Base-by-base conservation (phyloP, 257 asterid genomes). In the Verbena officinalis region DNA sequence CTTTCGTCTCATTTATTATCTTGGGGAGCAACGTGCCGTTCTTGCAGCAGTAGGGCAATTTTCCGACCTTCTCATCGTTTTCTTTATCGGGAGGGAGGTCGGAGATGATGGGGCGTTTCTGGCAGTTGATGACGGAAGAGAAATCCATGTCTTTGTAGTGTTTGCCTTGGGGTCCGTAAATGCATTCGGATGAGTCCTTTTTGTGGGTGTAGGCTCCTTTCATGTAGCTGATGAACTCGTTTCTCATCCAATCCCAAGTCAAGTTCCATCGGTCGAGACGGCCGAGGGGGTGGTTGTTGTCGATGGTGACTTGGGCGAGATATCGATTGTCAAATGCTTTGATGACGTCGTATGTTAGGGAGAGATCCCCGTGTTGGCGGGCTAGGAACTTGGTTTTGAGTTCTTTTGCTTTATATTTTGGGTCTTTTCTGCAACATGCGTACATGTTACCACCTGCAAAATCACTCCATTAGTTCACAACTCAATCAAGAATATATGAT, bases 211-310 rank as follows among this genome's bases (percentile, higher is more conserved):
- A 81, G 5, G 93, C 93, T 31, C 89, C 93, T 30, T 24, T 76
- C 88, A 85, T 85, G 60, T 13, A 53, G 67, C 77, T n/a, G 10
- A 85, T 83, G 73, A 85, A 85, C 70, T 83, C 93, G 55, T 78
- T 78, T 27, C 85, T 72, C 93, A 82, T 83, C 93, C 89, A 85
- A 11, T 85, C 83, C 89, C 89, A 85, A 1, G 89, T 85, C 59
- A 85, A 68, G 68, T 85, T 85, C 93, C 93, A 85, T 7, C 77
- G 87, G 70, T 85, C 89, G 9, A 85, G 81, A 62, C 89, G 85
- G 27, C 93, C 89, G 1, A 85, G 77, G 0, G 89, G 86, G 55
- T 73, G 78, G 61, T 75, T 73, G 75, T 80, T 85, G 64, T 83
- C 87, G 3, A 85, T 74, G 19, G 87, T 85, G 67, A 85, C 83